Evolutionary conservation across 805 yeast species (phyloP), one percentile per base, ranked within the genome.

Genomic region (Monosporozyma solicola): DNA sequence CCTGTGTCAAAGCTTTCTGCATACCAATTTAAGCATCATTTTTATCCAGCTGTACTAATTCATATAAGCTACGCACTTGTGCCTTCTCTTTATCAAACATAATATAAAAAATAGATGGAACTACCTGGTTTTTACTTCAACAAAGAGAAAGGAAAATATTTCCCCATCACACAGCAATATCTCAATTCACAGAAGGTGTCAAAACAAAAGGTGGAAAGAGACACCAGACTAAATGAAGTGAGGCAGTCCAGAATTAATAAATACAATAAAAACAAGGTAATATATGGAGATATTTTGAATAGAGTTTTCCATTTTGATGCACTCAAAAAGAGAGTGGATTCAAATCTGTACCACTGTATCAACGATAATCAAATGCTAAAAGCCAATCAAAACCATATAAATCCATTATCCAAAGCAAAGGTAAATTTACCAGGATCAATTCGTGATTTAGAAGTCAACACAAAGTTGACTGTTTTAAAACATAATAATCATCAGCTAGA

Each of bases 61-160:
- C 11, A 7, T 5, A 32, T 5, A 32, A 13, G 4, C 7, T 32
- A 32, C 35, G 7, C 35, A 5, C 11, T 9, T 32, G 7, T 27
- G 7, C 2, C 29, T 27, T 20, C 16, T 41, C 53, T 35, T 16
- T 16, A 5, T 13, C 9, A 39, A 6, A 16, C 6, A 22, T 56
- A 57, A n/a, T 7, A 39, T 13, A 39, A 39, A 5, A 39, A 41
- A 41, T 27, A 27, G 29, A 41, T 41, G 44, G 53, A 59, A 15
- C 39, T 65, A 33, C 70, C 70, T 22, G 70, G 69, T 3, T 61
- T 61, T 27, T 61, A 63, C 43, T 66, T 52, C 48, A 68, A 66
- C 52, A 53, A 55, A 27, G 60, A 54, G 41, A 57, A 56, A 20
- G 57, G 58, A 29, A 57, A 65, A 22, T 66, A 66, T 50, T 66